A percentile compares a stretch with the other conserved stretches of the same genome.
Conservation (phyloP, 2,329 filamentous ascomycete species). For the Dothideomycetidae sp. region DNA sequence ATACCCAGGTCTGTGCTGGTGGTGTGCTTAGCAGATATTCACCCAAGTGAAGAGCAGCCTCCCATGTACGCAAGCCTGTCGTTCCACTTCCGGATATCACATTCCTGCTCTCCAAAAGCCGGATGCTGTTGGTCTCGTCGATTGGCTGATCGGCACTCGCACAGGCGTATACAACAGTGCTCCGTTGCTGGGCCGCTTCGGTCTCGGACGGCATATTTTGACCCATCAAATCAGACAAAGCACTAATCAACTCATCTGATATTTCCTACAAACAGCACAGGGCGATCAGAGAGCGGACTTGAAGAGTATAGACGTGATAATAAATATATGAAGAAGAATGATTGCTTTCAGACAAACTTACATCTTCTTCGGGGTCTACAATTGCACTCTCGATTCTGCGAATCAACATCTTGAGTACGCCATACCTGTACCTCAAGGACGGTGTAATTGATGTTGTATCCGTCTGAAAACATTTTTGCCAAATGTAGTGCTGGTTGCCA, state of each 20-base stretch:
- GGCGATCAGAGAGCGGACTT: constrained; percentile 16
- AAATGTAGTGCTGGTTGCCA: constrained; percentile 52
- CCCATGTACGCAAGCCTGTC: constrained; percentile 68
- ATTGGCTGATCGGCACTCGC: constrained; percentile 10
- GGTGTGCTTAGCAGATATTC: constrained; percentile 44
- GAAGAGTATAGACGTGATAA: constrained; percentile 13
- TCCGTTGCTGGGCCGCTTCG: constrained; percentile 54
- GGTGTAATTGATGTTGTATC: constrained; percentile 42
- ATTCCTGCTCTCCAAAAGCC: constrained; percentile 52
- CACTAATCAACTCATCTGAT: constrained; percentile 62
- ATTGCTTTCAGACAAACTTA: too few species aligned
- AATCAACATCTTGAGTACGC: constrained; percentile 60
- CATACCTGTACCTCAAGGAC: constrained; percentile 54
- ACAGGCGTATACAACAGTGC: constrained; percentile 56
- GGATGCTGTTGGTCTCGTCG: constrained; percentile 30
- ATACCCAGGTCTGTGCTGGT: constrained; percentile 28
- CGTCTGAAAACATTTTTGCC: constrained; percentile 50
- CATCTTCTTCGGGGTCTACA: constrained; percentile 72
- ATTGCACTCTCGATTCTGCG: constrained; percentile 58
- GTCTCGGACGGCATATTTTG: constrained; percentile 50
- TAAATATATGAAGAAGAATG: constrained; percentile 6
- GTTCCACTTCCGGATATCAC: constrained; percentile 58
- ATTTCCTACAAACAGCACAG: constrained; percentile 48
- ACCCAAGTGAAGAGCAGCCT: constrained; percentile 60
- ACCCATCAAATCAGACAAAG: constrained; percentile 50